phyloP scores from a whole-genome alignment of 2,329 filamentous ascomycete species.

The Blastomyces emzantsi region DNA sequence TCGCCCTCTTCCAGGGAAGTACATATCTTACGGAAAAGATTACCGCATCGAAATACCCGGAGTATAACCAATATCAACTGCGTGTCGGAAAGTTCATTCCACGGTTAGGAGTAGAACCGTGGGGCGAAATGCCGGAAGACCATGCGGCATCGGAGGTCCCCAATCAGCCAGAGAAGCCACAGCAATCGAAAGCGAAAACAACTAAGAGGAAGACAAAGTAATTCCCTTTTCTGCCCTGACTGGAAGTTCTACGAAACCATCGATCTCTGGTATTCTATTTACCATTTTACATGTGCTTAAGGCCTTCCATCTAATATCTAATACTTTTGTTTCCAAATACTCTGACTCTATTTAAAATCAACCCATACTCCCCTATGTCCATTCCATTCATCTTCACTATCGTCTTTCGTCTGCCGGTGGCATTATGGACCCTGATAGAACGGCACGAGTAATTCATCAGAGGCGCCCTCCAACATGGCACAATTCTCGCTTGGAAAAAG shows the following conservation, averaged over 20 bases:
- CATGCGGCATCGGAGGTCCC: slow-evolving; percentile 16
- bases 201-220: neutral
- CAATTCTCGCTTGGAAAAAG: neutral
- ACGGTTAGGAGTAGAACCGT: slow-evolving; percentile 29
- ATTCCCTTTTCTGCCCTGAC: too few species aligned
- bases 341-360: neutral
- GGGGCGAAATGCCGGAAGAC: slow-evolving; percentile 11
- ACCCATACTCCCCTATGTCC: neutral
- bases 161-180: slow-evolving; percentile 16
- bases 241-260: neutral
- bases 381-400: neutral
- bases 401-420: neutral
- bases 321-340: neutral
- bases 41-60: slow-evolving; percentile 71
- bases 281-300: neutral
- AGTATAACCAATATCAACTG: slow-evolving; percentile 76
- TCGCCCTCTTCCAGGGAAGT: slow-evolving; percentile 80
- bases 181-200: neutral
- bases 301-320: neutral
- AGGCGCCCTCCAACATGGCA: neutral
- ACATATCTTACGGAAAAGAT: slow-evolving; percentile 81
- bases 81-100: slow-evolving; percentile 80
- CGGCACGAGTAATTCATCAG: neutral
- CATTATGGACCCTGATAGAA: neutral
- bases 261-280: neutral